phyloP scores from a whole-genome alignment of 164 flowering plant species.

The Aristolochia fimbriata region DNA sequence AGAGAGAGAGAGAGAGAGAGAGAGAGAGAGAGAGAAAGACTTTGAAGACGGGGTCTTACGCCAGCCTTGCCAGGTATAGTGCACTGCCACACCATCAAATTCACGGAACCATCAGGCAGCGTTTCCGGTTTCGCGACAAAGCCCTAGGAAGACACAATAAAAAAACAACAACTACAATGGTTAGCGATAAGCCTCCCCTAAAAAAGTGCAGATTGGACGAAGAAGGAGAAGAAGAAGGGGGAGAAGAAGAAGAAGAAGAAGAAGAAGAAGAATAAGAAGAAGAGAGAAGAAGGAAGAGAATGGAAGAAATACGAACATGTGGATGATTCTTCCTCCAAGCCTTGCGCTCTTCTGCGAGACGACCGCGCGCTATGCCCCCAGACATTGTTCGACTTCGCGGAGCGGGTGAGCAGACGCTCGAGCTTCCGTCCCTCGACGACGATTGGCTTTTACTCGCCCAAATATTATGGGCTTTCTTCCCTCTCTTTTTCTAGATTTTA shows the following conservation, averaged over 20 bases:
- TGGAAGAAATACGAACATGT: constrained; percentile 34
- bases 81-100: constrained; percentile 85
- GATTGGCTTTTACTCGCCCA: too few species aligned
- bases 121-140: constrained; percentile 84
- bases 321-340: constrained; percentile 86
- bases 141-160: constrained; percentile 33
- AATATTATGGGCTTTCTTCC: too few species aligned
- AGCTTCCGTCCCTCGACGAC: too few species aligned
- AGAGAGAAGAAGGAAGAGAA: background rate
- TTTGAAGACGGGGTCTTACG: constrained; percentile 21
- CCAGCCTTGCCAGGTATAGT: constrained; percentile 75
- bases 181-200: background rate
- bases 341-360: constrained; percentile 72
- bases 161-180: constrained; percentile 1
- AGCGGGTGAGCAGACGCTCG: background rate
- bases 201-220: background rate
- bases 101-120: constrained; percentile 56
- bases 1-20: too few species aligned
- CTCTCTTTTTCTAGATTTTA: too few species aligned
- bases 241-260: background rate
- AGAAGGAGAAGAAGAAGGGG: background rate
- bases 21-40: background rate
- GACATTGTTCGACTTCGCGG: constrained; percentile 26
- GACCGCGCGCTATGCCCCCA: constrained; percentile 80
- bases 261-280: background rate